Base-by-base conservation (phyloP, 2,329 filamentous ascomycete species). In the Aspergillus neotritici region DNA sequence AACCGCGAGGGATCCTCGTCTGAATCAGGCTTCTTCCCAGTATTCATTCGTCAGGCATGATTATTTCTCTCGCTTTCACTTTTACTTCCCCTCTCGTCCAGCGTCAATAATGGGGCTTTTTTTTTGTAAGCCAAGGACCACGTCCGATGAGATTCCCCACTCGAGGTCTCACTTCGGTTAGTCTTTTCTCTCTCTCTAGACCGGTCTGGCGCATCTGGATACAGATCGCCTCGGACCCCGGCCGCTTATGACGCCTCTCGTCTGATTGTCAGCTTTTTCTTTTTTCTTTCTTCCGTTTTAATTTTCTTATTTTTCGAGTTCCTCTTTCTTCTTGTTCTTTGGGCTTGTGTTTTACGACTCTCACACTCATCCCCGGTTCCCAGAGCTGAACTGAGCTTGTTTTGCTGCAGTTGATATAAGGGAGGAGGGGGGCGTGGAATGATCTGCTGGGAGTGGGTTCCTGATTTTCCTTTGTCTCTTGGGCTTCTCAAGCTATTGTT, bases 151-250 rank as follows among this genome's bases (percentile, higher is more conserved):
- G 13, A n/a, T 37, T 34, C 33, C 46, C 41, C 48, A 41, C 40
- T 17, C 31, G 25, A 31, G 45, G 41, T 47, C 41, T 49, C 34
- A 48, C 36, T 37, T 15, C 41, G 31, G 41, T 40, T 44, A 37
- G 39, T 13, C 32, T 35, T 43, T 31, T 40, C 33, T 43, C 12
- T 41, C 32, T 21, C 37, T 46, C 42, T 47, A 39, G 39, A 46
- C 43, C 34, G 36, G 42, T 32, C 47, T 50, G 47, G 44, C 41
- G 39, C 41, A 40, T 48, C 47, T 46, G 39, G 44, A 44, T 31
- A 35, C 44, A 50, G 47, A 49, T 51, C 40, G 48, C 31, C 38
- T 43, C 39, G 35, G 25, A 16, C 32, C 34, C 21, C 34, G 13
- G 16, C 28, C 29, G 15, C n/a, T 31, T 17, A 28, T 40, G 30